Conservation (phyloP, 2,329 filamentous ascomycete genomes). For the Hortaea sp. region DNA sequence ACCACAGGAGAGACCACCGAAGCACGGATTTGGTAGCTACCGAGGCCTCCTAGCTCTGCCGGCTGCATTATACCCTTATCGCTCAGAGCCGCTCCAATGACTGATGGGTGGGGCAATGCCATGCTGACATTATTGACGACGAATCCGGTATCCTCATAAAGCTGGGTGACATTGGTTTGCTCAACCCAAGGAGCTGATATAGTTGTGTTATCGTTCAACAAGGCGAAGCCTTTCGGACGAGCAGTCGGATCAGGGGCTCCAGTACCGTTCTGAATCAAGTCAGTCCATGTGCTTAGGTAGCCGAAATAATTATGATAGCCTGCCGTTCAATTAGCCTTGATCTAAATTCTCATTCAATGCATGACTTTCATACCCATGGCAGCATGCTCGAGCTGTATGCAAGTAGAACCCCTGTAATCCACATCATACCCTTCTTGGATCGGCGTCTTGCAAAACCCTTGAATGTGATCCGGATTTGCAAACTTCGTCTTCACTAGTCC, state of each 20-base stretch:
- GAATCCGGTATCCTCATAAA: conserved; percentile 42
- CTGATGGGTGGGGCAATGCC: conserved; percentile 64
- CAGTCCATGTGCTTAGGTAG: conserved; percentile 22
- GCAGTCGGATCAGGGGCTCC: conserved; percentile 30
- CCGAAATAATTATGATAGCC: conserved; percentile 59
- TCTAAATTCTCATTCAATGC: too few species aligned
- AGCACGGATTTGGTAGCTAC: conserved; percentile 57
- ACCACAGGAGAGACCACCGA: conserved; percentile 60
- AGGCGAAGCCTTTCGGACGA: conserved; percentile 52
- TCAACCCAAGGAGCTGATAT: conserved; percentile 61
- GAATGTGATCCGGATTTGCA: conserved; percentile 51
- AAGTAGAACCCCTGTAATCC: conserved; percentile 41
- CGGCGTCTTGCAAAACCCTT: conserved; percentile 50
- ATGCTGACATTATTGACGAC: conserved; percentile 67
- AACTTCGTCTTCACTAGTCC: conserved; percentile 53
- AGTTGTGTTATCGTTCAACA: conserved; percentile 64
- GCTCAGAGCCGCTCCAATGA: conserved; percentile 55
- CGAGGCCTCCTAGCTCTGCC: conserved; percentile 48
- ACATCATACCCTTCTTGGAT: conserved; percentile 38
- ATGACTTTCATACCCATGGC: conserved; percentile 36
- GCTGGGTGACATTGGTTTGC: conserved; percentile 44
- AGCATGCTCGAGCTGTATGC: conserved; percentile 58
- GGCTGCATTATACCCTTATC: conserved; percentile 63
- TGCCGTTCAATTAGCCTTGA: too few species aligned
- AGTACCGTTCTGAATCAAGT: conserved; percentile 45